phyloP scores from a whole-genome alignment of 306 rosid species.

The Myrica gale region DNA sequence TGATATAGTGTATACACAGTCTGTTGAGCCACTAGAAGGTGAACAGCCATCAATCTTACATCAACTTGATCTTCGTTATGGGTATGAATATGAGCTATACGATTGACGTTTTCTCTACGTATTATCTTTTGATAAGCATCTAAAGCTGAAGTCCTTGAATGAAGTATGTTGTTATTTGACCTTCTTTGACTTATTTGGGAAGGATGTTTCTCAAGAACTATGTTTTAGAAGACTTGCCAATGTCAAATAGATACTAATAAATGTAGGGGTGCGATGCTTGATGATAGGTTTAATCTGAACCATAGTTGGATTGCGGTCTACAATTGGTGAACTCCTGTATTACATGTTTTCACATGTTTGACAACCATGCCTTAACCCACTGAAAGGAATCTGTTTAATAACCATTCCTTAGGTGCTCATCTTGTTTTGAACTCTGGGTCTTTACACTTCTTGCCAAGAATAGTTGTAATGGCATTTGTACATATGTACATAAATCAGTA shows the following conservation, averaged over 20 bases:
- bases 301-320: not conserved
- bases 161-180: not conserved
- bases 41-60: slow-evolving; percentile 67
- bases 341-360: slow-evolving; percentile 7
- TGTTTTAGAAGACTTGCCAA: slow-evolving; percentile 14
- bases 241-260: not conserved
- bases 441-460: slow-evolving; percentile 7
- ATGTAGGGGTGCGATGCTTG: not conserved
- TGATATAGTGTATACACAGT: slow-evolving; percentile 79
- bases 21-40: slow-evolving; percentile 72
- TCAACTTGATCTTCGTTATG: slow-evolving; percentile 95
- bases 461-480: slow-evolving; percentile 14
- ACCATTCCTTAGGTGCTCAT: slow-evolving; percentile 13
- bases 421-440: slow-evolving; percentile 11
- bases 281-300: not conserved
- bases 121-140: not conserved
- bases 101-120: not conserved
- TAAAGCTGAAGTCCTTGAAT: not conserved
- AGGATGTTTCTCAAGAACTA: not conserved
- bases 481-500: slow-evolving; percentile 22
- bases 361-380: not conserved
- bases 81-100: slow-evolving; percentile 50
- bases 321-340: slow-evolving; percentile 5
- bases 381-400: not conserved
- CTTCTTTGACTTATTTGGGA: not conserved